These are phyloP conservation scores for Bauhinia variegata DNA, from an alignment of 306 rosid species.

Conservation along the genomic window DNA sequence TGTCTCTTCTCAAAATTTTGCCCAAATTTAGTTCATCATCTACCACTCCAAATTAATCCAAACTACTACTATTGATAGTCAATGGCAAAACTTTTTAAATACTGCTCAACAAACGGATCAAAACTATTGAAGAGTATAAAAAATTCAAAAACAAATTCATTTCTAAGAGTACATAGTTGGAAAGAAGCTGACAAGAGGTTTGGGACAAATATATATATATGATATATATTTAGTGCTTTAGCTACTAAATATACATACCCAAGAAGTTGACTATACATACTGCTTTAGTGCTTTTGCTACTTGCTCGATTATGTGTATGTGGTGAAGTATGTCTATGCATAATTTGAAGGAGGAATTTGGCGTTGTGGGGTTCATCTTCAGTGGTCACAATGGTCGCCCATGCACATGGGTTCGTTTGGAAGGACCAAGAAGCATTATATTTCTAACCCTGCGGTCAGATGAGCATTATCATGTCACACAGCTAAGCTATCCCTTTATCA, in stretches of 20 bases:
- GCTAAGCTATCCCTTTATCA: not conserved
- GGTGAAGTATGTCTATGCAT: not conserved
- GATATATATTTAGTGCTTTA: too few relatives aligned
- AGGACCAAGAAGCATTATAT: conserved; percentile 14
- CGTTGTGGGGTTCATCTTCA: conserved; percentile 17
- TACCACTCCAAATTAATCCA: too few relatives aligned
- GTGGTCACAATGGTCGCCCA: conserved; percentile 7
- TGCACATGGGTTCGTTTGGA: conserved; percentile 40
- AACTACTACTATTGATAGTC: too few relatives aligned
- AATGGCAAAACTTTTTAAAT: too few relatives aligned
- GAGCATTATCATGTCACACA: conserved; percentile 22
- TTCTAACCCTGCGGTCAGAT: conserved; percentile 24
- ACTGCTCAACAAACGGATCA: too few relatives aligned
- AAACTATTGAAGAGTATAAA: too few relatives aligned
- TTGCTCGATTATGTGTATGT: not conserved
- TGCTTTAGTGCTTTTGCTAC: not conserved
- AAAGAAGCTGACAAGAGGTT: conserved; percentile 18
- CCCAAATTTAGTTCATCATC: too few relatives aligned
- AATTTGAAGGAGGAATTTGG: not conserved
- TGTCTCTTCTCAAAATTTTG: too few relatives aligned
- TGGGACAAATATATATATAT: too few relatives aligned
- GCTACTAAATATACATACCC: too few relatives aligned
- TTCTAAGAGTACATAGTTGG: too few relatives aligned
- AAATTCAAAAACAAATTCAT: too few relatives aligned
- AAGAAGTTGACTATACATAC: not conserved